Evolutionary conservation across 2,329 filamentous ascomycete genomes (phyloP).

Genomic region (Monosporascus ibericus): DNA sequence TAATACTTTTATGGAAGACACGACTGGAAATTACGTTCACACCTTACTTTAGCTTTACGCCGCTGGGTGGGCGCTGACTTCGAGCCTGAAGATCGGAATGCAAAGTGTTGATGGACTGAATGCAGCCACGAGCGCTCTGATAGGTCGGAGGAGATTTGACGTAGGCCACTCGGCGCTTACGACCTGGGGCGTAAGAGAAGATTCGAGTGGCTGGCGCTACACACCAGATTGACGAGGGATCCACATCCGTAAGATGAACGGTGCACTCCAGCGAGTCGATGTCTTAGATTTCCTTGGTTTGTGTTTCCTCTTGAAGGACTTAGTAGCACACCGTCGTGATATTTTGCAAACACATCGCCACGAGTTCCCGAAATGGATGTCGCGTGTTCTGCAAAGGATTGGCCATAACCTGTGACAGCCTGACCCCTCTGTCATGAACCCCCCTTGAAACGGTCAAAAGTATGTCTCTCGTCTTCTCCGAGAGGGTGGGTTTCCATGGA

Average conservation of each 20-base stretch:
- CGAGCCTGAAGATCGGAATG: conserved; percentile 22
- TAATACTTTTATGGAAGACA: conserved; percentile 20
- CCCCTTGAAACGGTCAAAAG: conserved; percentile 8
- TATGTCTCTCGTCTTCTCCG: conserved; percentile 26
- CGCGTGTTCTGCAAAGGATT: conserved; percentile 36
- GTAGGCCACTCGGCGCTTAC: conserved; percentile 44
- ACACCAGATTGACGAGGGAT: conserved; percentile 32
- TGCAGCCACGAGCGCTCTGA: conserved; percentile 30
- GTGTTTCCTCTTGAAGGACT: conserved; percentile 22
- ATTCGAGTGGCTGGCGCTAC: conserved; percentile 38
- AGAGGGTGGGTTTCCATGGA: conserved; percentile 17
- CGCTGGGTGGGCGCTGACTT: conserved; percentile 24
- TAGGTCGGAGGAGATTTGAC: conserved; percentile 33
- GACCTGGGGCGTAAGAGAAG: conserved; percentile 31
- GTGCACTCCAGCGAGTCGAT: conserved; percentile 39
- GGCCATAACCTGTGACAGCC: conserved; percentile 25
- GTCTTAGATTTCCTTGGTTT: conserved; percentile 41
- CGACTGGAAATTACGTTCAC: conserved; percentile 18
- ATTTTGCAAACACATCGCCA: conserved; percentile 32
- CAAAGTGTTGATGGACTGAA: conserved; percentile 28
- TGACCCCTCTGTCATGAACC: conserved; percentile 15
- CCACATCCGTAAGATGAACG: conserved; percentile 36
- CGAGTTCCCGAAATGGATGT: conserved; percentile 31
- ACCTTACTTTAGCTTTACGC: conserved; percentile 23
- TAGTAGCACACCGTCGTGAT: conserved; percentile 18